These are phyloP conservation scores for Acanthamoeba castellanii DNA, from an alignment of 208 protist genomes.

Conservation along the genomic window DNA sequence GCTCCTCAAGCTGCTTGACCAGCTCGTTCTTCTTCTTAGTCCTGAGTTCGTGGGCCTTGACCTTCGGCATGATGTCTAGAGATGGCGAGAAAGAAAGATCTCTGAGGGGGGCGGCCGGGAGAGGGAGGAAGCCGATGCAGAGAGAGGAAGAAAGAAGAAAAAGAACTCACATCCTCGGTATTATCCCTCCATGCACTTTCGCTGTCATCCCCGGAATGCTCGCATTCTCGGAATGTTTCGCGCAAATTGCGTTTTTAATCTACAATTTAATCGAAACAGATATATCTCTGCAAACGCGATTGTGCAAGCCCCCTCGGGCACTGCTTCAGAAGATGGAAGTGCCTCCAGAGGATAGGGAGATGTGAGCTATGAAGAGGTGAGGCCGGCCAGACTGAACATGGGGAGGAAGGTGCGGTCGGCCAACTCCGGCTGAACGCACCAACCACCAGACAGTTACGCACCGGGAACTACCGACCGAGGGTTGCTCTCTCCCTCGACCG, in stretches of 20 bases:
- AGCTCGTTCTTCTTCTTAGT: slow-evolving; percentile 97
- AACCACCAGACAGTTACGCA: too few species aligned
- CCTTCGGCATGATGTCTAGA: slow-evolving; percentile 74
- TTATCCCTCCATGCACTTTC: neutral
- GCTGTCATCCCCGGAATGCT: neutral
- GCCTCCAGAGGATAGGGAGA: too few species aligned
- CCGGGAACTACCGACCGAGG: too few species aligned
- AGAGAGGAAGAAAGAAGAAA: slow-evolving; percentile 69
- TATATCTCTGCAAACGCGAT: too few species aligned
- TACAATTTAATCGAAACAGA: neutral
- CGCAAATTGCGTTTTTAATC: neutral
- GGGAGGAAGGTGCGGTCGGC: too few species aligned
- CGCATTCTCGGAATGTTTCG: neutral
- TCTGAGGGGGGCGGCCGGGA: neutral
- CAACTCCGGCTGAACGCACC: too few species aligned
- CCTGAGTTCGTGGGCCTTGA: slow-evolving; percentile 93
- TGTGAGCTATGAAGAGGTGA: too few species aligned
- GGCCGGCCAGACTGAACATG: too few species aligned
- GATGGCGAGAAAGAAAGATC: neutral
- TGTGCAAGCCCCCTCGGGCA: too few species aligned
- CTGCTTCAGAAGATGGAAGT: too few species aligned
- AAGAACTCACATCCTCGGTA: neutral
- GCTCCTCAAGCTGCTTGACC: slow-evolving; percentile 96
- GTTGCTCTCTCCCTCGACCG: too few species aligned
- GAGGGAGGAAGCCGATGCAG: slow-evolving; percentile 72